Evolutionary conservation across 352 stramenopile species (phyloP).

Genomic region (Phytophthora brassicae): DNA sequence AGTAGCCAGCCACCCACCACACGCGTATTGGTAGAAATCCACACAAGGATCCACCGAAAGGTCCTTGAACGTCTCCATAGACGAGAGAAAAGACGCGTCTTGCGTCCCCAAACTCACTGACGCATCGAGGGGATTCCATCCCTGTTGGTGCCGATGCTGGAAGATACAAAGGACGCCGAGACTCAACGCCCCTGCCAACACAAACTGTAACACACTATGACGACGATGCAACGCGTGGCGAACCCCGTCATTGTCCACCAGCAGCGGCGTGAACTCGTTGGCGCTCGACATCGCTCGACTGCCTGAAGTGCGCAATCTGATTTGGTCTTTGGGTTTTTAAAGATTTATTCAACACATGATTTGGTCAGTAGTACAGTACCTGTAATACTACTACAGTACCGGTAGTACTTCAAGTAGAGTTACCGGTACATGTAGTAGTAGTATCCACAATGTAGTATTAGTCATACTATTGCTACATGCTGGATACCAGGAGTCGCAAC

Average conservation of each 20-base stretch:
- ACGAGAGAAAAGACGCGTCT: conserved; percentile 45
- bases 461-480: too few relatives aligned
- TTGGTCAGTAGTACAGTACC: too few relatives aligned
- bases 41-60: conserved; percentile 56
- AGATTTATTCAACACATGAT: too few relatives aligned
- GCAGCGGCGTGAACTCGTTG: conserved; percentile 38
- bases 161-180: conserved; percentile 22
- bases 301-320: neutral
- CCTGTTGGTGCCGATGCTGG: conserved; percentile 9
- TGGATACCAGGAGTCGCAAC: too few relatives aligned
- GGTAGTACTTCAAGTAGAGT: too few relatives aligned
- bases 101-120: conserved; percentile 10
- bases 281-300: conserved; percentile 3
- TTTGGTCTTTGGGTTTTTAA: too few relatives aligned
- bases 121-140: neutral
- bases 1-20: conserved; percentile 63
- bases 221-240: neutral
- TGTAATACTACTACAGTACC: too few relatives aligned
- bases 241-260: conserved; percentile 8
- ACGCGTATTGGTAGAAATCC: conserved; percentile 81
- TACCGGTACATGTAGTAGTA: too few relatives aligned
- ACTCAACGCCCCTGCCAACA: conserved; percentile 19
- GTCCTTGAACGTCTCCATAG: conserved; percentile 55
- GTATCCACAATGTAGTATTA: too few relatives aligned
- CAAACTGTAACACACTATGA: conserved; percentile 20